These are phyloP conservation scores for Aristolochia californica DNA, from an alignment of 164 flowering plant species.

Conservation along the genomic window DNA sequence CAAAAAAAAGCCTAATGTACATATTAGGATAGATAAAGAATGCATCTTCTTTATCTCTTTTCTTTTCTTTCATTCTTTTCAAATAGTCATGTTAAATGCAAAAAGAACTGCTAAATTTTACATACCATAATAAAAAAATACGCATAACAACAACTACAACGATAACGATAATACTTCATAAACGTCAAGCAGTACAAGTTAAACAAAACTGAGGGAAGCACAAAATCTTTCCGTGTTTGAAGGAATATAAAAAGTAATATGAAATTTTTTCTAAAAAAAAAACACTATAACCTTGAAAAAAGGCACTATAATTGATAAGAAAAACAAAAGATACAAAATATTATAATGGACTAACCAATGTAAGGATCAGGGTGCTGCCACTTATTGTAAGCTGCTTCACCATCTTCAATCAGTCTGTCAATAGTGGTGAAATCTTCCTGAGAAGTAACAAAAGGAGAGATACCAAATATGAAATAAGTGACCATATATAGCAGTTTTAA, in stretches of 20 bases:
- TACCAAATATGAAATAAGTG: neutral
- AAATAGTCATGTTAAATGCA: too few species aligned
- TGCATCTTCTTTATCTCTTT: too few species aligned
- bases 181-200: neutral
- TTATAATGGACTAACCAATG: conserved; percentile 46
- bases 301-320: neutral
- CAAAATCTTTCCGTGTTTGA: neutral
- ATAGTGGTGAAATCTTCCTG: conserved; percentile 82
- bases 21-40: too few species aligned
- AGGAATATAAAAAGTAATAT: neutral
- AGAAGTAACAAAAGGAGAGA: conserved; percentile 6
- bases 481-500: neutral
- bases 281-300: neutral
- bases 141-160: neutral
- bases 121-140: neutral
- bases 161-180: neutral
- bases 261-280: neutral
- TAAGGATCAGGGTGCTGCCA: conserved; percentile 98
- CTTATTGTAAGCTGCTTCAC: conserved; percentile 60
- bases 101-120: too few species aligned
- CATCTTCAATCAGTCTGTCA: conserved; percentile 70
- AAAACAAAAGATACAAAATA: neutral
- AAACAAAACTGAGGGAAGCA: neutral
- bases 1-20: too few species aligned
- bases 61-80: too few species aligned